Conservation (phyloP, 805 yeast species). For the Kuraishia floccosa region DNA sequence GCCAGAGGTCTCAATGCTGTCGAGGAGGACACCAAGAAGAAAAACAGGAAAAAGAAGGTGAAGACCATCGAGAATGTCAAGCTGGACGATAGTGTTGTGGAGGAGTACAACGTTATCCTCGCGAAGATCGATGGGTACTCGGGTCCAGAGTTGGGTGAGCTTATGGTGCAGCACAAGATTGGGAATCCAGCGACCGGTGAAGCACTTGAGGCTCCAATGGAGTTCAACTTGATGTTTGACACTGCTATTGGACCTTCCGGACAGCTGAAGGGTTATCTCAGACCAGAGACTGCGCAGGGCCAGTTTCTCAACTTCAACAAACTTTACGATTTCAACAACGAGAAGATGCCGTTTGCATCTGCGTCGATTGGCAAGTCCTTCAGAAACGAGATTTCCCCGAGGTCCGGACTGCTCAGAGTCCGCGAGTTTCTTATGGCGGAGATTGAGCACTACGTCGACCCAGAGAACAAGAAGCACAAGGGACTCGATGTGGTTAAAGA, state of each 20-base stretch:
- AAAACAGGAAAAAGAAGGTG: conserved; percentile 91
- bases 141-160: conserved; percentile 84
- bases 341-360: conserved; percentile 98
- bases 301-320: conserved; percentile 94
- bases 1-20: conserved; percentile 79
- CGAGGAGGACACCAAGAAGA: conserved; percentile 66
- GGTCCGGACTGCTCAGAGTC: conserved; percentile 94
- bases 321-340: conserved; percentile 87
- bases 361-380: conserved; percentile 98
- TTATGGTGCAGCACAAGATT: conserved; percentile 74
- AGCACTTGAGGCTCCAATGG: conserved; percentile 78
- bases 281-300: conserved; percentile 99
- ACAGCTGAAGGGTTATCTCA: conserved; percentile 83
- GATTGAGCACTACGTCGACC: conserved; percentile 97
- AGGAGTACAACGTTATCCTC: conserved; percentile 75
- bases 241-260: conserved; percentile 99
- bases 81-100: conserved; percentile 69
- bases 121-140: conserved; percentile 95
- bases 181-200: conserved; percentile 89
- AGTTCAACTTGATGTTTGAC: conserved; percentile 97
- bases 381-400: conserved; percentile 97
- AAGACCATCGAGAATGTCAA: conserved; percentile 86
- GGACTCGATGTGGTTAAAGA: conserved; percentile 70
- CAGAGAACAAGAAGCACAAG: conserved; percentile 72
- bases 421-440: conserved; percentile 99